Conservation (phyloP, 306 rosid genomes). For the Canavalia ensiformis region DNA sequence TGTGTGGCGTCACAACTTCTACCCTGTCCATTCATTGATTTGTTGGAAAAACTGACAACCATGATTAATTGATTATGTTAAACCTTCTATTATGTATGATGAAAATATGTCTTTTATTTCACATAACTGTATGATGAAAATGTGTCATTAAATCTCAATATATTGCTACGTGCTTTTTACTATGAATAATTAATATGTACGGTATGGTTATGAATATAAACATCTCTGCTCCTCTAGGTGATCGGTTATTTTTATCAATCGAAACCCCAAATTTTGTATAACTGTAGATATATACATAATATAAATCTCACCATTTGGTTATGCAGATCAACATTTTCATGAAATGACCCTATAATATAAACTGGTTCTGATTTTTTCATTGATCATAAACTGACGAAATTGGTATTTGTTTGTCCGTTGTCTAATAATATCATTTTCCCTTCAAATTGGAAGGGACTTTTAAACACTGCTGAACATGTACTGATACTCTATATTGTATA, state of each 20-base stretch:
- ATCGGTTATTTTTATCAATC: background rate
- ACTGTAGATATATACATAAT: background rate
- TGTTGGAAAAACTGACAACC: constrained; percentile 22
- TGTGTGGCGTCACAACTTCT: background rate
- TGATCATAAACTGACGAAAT: background rate
- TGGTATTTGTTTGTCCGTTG: background rate
- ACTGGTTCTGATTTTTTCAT: too few species aligned
- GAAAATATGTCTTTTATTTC: background rate
- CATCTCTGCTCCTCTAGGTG: background rate
- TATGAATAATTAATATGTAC: background rate
- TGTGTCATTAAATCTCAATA: background rate
- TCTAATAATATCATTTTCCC: background rate
- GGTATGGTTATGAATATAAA: constrained; percentile 6
- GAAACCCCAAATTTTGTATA: constrained; percentile 1
- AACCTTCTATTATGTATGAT: background rate
- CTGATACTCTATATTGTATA: background rate
- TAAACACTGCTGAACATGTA: background rate
- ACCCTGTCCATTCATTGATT: background rate
- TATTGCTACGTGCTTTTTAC: background rate
- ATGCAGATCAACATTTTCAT: background rate
- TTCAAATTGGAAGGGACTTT: background rate
- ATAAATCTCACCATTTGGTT: background rate
- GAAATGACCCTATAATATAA: background rate
- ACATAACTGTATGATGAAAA: background rate
- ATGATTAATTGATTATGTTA: background rate